Evolutionary conservation across 169 alveolate species (phyloP).

Genomic region (Plasmodium inui): DNA sequence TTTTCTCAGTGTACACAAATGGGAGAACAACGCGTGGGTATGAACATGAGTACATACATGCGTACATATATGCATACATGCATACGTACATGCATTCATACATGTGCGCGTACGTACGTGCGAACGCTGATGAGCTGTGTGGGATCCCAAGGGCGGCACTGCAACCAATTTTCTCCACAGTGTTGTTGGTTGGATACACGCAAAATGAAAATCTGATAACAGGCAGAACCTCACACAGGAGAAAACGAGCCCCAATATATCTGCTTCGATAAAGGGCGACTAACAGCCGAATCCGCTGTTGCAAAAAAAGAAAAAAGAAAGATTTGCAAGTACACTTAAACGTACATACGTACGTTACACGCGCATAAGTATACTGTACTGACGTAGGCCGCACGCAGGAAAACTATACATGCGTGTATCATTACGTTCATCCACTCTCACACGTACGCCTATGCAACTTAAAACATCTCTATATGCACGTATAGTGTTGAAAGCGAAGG

Average conservation of each 20-base stretch:
- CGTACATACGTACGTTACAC: not conserved
- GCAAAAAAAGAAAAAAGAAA: not conserved
- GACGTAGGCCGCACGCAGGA: not conserved
- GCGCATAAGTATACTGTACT: not conserved
- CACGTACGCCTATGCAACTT: not conserved
- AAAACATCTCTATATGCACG: constrained; percentile 8
- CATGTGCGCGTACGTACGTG: not conserved
- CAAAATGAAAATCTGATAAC: not conserved
- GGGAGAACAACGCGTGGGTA: not conserved
- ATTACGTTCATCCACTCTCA: not conserved
- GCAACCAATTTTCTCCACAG: not conserved
- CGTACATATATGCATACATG: no score
- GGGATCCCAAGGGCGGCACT: not conserved
- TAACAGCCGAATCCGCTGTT: not conserved
- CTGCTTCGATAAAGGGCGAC: not conserved
- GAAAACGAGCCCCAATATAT: not conserved
- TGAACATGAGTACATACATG: not conserved
- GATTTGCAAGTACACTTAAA: not conserved
- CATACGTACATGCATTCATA: no score
- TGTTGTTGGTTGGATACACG: not conserved
- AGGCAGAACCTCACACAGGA: not conserved
- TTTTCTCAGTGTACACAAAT: not conserved
- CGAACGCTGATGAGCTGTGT: not conserved
- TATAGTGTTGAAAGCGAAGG: not conserved
- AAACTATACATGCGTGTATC: not conserved